Evolutionary conservation across 176 grass and related monocot species (phyloP).

Genomic region (Avena eriantha): DNA sequence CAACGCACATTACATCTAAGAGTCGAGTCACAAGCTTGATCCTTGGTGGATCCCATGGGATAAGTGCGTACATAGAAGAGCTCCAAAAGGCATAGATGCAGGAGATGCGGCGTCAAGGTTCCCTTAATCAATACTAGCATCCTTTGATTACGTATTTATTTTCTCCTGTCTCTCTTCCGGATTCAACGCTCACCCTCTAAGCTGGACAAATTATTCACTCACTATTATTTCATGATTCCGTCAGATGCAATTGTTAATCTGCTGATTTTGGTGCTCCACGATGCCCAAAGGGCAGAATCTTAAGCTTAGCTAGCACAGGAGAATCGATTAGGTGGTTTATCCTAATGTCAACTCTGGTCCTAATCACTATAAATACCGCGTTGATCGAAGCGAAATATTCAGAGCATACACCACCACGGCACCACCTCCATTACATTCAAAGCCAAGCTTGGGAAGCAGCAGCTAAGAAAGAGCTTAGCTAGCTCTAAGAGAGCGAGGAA

Average conservation of each 20-base stretch:
- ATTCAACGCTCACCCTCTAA: background rate
- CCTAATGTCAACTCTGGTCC: no score
- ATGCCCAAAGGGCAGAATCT: background rate
- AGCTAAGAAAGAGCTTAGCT: background rate
- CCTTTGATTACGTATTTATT: no score
- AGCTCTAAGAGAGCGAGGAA: background rate
- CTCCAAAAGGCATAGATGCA: background rate
- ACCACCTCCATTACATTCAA: background rate
- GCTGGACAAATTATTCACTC: background rate
- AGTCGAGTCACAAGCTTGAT: slow-evolving; percentile 38
- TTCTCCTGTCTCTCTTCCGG: background rate
- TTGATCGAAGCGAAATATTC: background rate
- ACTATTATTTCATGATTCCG: background rate
- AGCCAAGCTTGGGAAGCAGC: background rate
- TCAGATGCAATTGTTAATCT: background rate
- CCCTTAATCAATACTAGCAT: background rate
- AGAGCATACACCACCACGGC: background rate
- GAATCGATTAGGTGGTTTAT: no score
- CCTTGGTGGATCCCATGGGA: slow-evolving; percentile 58
- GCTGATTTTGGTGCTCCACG: background rate
- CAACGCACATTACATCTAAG: background rate
- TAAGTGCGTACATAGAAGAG: background rate
- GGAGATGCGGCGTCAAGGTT: slow-evolving; percentile 31
- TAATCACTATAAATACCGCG: background rate
- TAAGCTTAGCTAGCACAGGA: no score